A percentile compares a stretch with the other conserved stretches of the same genome.
These are phyloP conservation scores for carrot (Daucus carota) DNA, from an alignment of 129 eudicot genomes.

Conservation along the genomic window DNA sequence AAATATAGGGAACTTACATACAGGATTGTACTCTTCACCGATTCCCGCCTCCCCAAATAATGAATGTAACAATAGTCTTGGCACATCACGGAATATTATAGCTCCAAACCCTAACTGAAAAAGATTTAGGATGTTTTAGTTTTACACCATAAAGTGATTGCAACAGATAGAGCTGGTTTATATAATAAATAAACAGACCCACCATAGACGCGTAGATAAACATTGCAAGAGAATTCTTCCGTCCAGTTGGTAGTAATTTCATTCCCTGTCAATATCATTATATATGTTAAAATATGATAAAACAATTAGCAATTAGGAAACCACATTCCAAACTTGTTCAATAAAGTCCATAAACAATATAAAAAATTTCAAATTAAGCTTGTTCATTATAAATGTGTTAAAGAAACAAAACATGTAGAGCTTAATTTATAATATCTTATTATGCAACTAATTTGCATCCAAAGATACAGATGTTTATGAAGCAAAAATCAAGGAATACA, in stretches of 20 bases:
- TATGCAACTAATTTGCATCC: constrained; percentile 1
- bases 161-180: constrained; percentile 13
- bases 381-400: background rate
- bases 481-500: background rate
- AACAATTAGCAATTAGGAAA: background rate
- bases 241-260: constrained; percentile 91
- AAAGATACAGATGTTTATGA: background rate
- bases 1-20: constrained; percentile 63
- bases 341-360: background rate
- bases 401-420: background rate
- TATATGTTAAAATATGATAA: background rate
- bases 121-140: background rate
- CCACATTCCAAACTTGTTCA: background rate
- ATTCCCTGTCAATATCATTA: constrained; percentile 63
- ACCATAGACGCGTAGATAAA: constrained; percentile 68
- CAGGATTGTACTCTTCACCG: constrained; percentile 87
- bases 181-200: constrained; percentile 19
- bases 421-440: background rate
- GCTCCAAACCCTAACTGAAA: constrained; percentile 79
- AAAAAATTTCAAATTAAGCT: background rate
- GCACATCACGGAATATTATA: constrained; percentile 60
- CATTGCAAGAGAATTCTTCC: constrained; percentile 60
- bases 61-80: constrained; percentile 47
- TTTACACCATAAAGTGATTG: background rate
- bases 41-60: constrained; percentile 66